Percentiles rank a stretch among this genome's conserved stretches.
Conservation (phyloP, 1,284 basidiomycete genomes). For the Tylopilus orsonianus region DNA sequence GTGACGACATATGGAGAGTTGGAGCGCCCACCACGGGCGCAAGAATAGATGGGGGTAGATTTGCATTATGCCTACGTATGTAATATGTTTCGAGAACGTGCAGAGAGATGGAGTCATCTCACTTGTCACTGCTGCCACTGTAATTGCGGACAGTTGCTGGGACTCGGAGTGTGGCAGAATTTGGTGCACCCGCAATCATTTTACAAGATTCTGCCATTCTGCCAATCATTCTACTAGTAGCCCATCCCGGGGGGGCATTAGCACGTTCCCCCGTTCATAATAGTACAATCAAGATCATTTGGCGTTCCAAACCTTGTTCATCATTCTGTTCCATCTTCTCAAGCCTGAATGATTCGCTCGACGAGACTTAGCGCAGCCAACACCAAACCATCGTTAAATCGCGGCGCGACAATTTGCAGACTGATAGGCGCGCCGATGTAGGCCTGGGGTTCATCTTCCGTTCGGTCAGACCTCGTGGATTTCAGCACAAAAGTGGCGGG, state of each 20-base stretch:
- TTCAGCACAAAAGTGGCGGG: background rate
- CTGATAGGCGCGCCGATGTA: constrained; percentile 17
- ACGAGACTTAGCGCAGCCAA: constrained; percentile 20
- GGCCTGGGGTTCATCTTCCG: constrained; percentile 23
- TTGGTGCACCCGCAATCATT: too few species aligned
- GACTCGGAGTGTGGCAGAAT: too few species aligned
- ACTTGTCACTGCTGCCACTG: too few species aligned
- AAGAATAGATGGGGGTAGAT: background rate
- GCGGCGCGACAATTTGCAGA: constrained; percentile 23
- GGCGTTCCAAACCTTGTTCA: too few species aligned
- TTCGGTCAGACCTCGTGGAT: background rate
- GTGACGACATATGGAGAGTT: background rate
- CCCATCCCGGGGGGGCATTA: too few species aligned
- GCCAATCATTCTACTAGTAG: too few species aligned
- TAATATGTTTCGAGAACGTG: background rate
- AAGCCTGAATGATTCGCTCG: constrained; percentile 16
- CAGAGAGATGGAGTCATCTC: background rate
- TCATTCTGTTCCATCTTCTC: background rate
- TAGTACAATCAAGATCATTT: too few species aligned
- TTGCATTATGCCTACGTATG: background rate
- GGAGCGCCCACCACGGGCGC: background rate
- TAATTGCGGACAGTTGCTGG: too few species aligned
- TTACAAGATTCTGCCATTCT: too few species aligned
- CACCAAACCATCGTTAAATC: constrained; percentile 26
- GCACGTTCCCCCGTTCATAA: too few species aligned